Percentiles rank a stretch among this genome's conserved stretches.
phyloP scores from a whole-genome alignment of 495 filamentous ascomycete species.

The Aspergillus bridgeri region DNA sequence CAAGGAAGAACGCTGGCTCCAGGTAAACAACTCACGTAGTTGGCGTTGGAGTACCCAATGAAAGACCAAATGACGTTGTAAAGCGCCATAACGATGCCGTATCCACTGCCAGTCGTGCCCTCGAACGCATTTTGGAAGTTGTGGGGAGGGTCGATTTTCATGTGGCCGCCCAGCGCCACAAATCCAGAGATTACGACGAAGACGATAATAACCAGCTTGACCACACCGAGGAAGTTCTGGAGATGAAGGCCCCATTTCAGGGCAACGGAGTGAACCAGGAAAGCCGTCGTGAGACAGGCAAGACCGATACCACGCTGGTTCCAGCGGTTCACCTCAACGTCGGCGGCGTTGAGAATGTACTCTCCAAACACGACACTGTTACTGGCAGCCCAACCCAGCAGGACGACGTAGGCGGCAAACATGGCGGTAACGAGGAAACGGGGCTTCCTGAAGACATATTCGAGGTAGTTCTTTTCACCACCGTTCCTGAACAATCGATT shows the following conservation, averaged over 20 bases:
- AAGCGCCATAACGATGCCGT: constrained; percentile 59
- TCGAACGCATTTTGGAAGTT: constrained; percentile 67
- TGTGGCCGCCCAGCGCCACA: constrained; percentile 53
- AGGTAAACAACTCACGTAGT: constrained; percentile 36
- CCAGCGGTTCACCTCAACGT: constrained; percentile 60
- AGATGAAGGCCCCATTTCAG: constrained; percentile 68
- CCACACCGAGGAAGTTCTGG: constrained; percentile 60
- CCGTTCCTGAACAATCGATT: constrained; percentile 47
- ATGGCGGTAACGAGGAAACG: constrained; percentile 63
- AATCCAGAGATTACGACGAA: constrained; percentile 66
- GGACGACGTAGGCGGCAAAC: constrained; percentile 56
- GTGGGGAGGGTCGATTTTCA: constrained; percentile 46
- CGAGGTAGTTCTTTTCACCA: constrained; percentile 69
- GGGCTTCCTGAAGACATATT: constrained; percentile 61
- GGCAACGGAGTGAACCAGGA: constrained; percentile 56
- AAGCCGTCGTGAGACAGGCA: constrained; percentile 61
- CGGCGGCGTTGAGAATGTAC: constrained; percentile 63
- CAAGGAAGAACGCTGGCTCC: not conserved
- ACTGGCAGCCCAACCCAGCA: constrained; percentile 53
- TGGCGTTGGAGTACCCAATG: constrained; percentile 63
- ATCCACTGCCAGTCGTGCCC: constrained; percentile 53
- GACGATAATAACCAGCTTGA: constrained; percentile 65
- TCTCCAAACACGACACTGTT: constrained; percentile 69
- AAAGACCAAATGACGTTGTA: constrained; percentile 68
- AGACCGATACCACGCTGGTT: constrained; percentile 64